Conservation (phyloP, 1,284 basidiomycete species). For the Neolentinus lepideus region DNA sequence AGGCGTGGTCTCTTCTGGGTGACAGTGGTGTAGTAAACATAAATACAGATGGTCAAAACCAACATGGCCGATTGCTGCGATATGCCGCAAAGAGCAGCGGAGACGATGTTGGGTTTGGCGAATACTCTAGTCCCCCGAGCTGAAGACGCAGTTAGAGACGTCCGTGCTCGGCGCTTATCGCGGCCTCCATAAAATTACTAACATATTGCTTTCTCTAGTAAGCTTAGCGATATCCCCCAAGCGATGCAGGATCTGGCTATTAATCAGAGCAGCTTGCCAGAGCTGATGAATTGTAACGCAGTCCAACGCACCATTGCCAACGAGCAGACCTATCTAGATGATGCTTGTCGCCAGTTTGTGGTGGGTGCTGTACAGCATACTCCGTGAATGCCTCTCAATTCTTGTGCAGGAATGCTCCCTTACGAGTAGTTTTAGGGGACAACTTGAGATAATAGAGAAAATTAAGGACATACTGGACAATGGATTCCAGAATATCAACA, state of each 20-base stretch:
- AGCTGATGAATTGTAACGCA: not conserved
- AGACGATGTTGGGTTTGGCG: not conserved
- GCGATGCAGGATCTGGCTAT: not conserved
- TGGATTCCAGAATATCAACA: too few relatives aligned
- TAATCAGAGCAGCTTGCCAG: not conserved
- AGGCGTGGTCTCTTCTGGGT: not conserved
- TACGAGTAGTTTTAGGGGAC: too few relatives aligned
- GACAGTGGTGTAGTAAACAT: not conserved
- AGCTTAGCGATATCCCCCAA: not conserved
- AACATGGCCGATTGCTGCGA: not conserved
- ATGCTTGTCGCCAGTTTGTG: not conserved
- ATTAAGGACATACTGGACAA: too few relatives aligned
- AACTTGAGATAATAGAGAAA: too few relatives aligned
- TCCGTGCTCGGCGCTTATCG: not conserved
- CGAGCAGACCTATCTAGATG: not conserved
- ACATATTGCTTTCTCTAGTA: too few relatives aligned
- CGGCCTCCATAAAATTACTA: too few relatives aligned
- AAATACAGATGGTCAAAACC: not conserved
- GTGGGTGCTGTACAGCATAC: too few relatives aligned
- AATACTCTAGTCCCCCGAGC: not conserved
- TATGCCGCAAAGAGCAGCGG: not conserved
- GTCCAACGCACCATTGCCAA: not conserved
- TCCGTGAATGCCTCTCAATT: too few relatives aligned
- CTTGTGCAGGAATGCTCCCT: too few relatives aligned
- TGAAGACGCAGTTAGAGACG: not conserved